Conservation (phyloP, 2,329 filamentous ascomycete species). For the Rhynchosporium graminicola region DNA sequence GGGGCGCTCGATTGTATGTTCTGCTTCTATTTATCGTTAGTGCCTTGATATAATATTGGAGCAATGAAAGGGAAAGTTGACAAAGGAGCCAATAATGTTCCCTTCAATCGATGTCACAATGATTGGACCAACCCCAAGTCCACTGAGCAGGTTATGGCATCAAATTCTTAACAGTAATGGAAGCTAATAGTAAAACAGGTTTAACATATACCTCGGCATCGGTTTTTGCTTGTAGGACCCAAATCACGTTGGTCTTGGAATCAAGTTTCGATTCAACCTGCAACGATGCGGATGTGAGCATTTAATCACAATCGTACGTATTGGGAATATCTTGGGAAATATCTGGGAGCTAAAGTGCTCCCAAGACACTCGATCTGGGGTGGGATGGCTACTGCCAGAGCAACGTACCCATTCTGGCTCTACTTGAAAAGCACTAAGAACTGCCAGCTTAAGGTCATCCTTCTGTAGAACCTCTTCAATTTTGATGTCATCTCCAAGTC, state of each 20-base stretch:
- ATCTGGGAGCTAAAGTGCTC: no score
- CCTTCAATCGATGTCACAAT: no score
- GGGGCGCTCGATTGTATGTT: conserved; percentile 53
- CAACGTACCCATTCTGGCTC: conserved; percentile 57
- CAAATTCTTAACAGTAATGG: neutral
- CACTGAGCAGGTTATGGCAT: neutral
- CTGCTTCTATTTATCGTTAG: conserved; percentile 46
- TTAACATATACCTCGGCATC: conserved; percentile 51
- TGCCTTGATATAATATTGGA: neutral
- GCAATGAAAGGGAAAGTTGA: neutral
- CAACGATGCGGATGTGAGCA: no score
- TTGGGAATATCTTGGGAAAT: no score
- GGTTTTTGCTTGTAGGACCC: conserved; percentile 57
- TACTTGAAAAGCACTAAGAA: conserved; percentile 87
- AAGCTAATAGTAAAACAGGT: neutral
- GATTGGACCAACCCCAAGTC: neutral
- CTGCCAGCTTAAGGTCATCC: conserved; percentile 68
- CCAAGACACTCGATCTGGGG: no score
- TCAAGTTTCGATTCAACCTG: conserved; percentile 57
- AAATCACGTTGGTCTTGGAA: conserved; percentile 59
- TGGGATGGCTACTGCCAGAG: no score
- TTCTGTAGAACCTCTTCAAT: conserved; percentile 85
- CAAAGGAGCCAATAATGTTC: neutral
- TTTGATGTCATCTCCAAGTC: conserved; percentile 72
- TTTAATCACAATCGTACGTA: no score